Conservation (phyloP, 768 basidiomycete genomes). For the Suillus subaureus region DNA sequence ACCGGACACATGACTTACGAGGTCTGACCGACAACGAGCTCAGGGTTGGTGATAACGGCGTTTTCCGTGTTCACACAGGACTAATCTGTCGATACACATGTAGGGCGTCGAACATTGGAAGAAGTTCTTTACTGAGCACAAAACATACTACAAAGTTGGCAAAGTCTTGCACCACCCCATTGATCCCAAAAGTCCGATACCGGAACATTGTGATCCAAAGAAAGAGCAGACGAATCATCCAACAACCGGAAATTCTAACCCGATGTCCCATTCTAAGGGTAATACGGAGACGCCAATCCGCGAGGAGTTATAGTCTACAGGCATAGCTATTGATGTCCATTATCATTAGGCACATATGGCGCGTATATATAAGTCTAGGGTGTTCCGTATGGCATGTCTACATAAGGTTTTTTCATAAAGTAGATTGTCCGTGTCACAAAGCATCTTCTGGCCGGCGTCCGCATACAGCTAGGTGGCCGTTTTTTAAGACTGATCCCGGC, state of each 20-base stretch:
- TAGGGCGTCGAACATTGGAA: slow-evolving; percentile 89
- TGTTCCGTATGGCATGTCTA: not conserved
- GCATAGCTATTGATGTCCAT: slow-evolving; percentile 13
- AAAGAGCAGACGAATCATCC: slow-evolving; percentile 40
- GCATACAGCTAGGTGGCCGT: not conserved
- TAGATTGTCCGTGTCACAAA: not conserved
- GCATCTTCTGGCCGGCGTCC: not conserved
- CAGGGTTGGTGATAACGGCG: slow-evolving; percentile 47
- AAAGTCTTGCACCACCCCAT: slow-evolving; percentile 75
- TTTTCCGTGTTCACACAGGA: not conserved
- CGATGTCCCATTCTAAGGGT: slow-evolving; percentile 19
- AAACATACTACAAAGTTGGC: slow-evolving; percentile 79
- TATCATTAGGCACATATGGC: slow-evolving; percentile 24
- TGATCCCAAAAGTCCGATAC: slow-evolving; percentile 74
- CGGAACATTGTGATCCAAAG: slow-evolving; percentile 72
- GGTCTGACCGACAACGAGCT: slow-evolving; percentile 75
- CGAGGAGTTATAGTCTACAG: slow-evolving; percentile 34
- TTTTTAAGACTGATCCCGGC: not conserved
- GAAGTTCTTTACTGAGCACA: slow-evolving; percentile 81
- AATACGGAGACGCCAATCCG: slow-evolving; percentile 16
- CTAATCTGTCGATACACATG: slow-evolving; percentile 8
- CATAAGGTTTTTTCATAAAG: no score
- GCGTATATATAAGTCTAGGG: slow-evolving; percentile 23
- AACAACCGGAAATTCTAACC: slow-evolving; percentile 29
- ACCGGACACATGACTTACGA: slow-evolving; percentile 89